Evolutionary conservation across 75 land plant species (phyloP).

Genomic region (Isoetes taiwanensis): DNA sequence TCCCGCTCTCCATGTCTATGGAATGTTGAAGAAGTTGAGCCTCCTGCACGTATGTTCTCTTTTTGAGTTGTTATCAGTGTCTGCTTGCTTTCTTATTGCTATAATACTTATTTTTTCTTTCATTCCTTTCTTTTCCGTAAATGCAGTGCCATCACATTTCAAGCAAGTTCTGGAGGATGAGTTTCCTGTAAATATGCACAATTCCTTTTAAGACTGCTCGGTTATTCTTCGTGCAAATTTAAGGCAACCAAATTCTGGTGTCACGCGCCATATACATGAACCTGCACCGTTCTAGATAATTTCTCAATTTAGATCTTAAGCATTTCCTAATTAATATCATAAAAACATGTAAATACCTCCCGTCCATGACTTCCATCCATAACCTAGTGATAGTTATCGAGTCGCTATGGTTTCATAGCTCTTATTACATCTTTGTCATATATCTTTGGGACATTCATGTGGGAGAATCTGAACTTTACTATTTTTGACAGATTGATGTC

Average conservation of each 20-base stretch:
- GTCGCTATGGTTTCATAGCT: no score
- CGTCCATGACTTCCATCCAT: neutral
- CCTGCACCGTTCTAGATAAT: neutral
- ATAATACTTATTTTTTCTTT: neutral
- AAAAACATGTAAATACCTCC: neutral
- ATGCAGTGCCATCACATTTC: slow-evolving; percentile 61
- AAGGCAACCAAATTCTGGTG: neutral
- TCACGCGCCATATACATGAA: neutral
- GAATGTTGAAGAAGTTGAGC: slow-evolving; percentile 17
- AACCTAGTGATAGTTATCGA: no score
- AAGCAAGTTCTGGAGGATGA: slow-evolving; percentile 59
- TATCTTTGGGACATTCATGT: no score
- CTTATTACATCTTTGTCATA: no score
- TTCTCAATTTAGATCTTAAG: neutral
- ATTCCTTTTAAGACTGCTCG: neutral
- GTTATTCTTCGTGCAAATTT: neutral
- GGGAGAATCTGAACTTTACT: neutral
- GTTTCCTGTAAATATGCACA: slow-evolving; percentile 50
- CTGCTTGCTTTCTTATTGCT: neutral
- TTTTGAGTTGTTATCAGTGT: neutral
- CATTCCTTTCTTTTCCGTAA: neutral
- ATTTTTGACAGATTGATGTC: slow-evolving; percentile 42
- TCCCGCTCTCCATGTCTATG: neutral
- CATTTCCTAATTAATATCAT: neutral
- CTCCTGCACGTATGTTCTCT: slow-evolving; percentile 14